These are phyloP conservation scores for Barnettozyma populi DNA, from an alignment of 805 yeast species.

Conservation along the genomic window DNA sequence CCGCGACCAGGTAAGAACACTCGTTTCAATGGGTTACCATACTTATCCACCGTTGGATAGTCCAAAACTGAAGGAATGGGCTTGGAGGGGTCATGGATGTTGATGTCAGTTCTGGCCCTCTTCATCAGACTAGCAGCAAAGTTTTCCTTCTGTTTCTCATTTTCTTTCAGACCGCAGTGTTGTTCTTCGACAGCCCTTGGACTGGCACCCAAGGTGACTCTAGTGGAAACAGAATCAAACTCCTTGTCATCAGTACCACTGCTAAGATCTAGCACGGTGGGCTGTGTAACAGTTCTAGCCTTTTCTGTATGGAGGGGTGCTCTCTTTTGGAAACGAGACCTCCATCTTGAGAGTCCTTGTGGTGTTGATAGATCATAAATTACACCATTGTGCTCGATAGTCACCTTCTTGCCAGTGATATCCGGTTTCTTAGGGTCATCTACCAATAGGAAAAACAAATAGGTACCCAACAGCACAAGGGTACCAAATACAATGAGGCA, in stretches of 20 bases:
- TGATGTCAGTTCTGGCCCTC: constrained; percentile 18
- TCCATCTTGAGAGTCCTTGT: background rate
- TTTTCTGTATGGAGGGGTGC: background rate
- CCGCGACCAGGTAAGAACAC: constrained; percentile 45
- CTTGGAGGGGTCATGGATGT: constrained; percentile 16
- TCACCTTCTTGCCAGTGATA: background rate
- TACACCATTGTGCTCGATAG: background rate
- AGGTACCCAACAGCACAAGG: background rate
- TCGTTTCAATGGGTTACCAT: constrained; percentile 38
- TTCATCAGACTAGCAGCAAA: background rate
- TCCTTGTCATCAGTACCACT: background rate
- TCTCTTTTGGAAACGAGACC: background rate
- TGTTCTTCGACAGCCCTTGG: background rate
- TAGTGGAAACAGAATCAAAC: constrained; percentile 1
- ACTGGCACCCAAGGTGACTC: background rate
- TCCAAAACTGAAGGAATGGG: constrained; percentile 23
- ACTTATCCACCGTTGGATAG: constrained; percentile 26
- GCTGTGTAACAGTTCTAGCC: background rate
- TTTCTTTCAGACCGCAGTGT: background rate
- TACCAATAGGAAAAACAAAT: background rate
- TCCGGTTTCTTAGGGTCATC: background rate
- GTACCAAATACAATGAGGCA: background rate
- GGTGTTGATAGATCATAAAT: background rate
- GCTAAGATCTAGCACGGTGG: background rate
- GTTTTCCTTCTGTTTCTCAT: background rate